A percentile compares a stretch with the other conserved stretches of the same genome.
Evolutionary conservation across 208 protist species (phyloP).

Genomic region (Herpetomonas tarakana): DNA sequence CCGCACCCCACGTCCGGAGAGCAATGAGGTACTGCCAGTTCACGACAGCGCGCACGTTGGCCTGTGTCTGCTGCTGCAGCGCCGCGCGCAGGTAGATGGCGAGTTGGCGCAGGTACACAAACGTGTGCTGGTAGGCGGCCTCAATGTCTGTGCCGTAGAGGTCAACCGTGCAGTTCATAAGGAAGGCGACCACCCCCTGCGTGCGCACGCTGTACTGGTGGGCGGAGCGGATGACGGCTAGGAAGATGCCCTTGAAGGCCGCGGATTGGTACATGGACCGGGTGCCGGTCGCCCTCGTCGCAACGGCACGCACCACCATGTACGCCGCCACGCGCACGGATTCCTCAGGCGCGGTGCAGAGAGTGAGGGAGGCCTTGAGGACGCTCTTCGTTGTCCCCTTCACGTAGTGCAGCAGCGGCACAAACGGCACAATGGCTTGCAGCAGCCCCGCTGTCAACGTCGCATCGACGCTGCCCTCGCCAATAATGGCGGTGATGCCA

Average conservation of each 20-base stretch:
- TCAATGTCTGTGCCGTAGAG: slow-evolving; percentile 94
- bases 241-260: slow-evolving; percentile 92
- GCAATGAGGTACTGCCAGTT: slow-evolving; percentile 97
- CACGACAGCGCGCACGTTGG: slow-evolving; percentile 92
- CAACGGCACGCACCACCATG: slow-evolving; percentile 84
- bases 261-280: slow-evolving; percentile 90
- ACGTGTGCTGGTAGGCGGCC: slow-evolving; percentile 94
- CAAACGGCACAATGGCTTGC: slow-evolving; percentile 75
- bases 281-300: slow-evolving; percentile 81
- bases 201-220: slow-evolving; percentile 82
- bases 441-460: slow-evolving; percentile 64
- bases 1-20: slow-evolving; percentile 91
- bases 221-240: slow-evolving; percentile 84
- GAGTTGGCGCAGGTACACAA: slow-evolving; percentile 97
- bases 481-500: slow-evolving; percentile 55
- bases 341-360: slow-evolving; percentile 78
- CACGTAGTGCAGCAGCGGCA: slow-evolving; percentile 87
- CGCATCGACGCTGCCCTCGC: slow-evolving; percentile 56
- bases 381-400: slow-evolving; percentile 79
- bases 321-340: slow-evolving; percentile 81
- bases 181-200: slow-evolving; percentile 82
- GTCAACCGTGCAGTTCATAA: slow-evolving; percentile 94
- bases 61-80: slow-evolving; percentile 88
- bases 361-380: slow-evolving; percentile 60
- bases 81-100: slow-evolving; percentile 96